These are phyloP conservation scores for Skeletonema menzelii DNA, from an alignment of 108 stramenopile genomes.

Conservation along the genomic window DNA sequence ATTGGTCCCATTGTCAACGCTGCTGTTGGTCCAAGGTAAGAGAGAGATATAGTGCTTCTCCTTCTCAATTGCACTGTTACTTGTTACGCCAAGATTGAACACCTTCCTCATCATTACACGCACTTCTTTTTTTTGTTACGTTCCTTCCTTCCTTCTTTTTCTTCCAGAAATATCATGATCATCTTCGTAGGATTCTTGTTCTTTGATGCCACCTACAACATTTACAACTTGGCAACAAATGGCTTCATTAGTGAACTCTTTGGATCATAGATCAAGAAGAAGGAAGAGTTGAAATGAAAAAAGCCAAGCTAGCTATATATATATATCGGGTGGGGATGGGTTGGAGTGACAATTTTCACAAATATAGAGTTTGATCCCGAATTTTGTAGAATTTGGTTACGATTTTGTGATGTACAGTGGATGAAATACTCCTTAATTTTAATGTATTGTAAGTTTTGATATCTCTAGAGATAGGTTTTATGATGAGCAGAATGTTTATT, in stretches of 20 bases:
- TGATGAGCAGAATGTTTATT: too few relatives aligned
- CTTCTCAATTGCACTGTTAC: too few relatives aligned
- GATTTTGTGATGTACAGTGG: not conserved
- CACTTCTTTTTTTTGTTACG: too few relatives aligned
- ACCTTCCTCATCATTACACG: too few relatives aligned
- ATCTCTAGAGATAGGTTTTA: too few relatives aligned
- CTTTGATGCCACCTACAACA: conserved; percentile 17
- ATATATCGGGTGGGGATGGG: too few relatives aligned
- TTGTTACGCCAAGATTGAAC: too few relatives aligned
- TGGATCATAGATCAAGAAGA: not conserved
- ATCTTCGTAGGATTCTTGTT: conserved; percentile 9
- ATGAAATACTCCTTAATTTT: not conserved
- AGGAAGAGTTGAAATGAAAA: not conserved
- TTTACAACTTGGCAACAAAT: conserved; percentile 6
- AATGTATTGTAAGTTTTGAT: not conserved
- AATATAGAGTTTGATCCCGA: not conserved
- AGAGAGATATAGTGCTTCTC: not conserved
- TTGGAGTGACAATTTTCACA: not conserved
- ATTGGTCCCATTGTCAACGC: conserved; percentile 13
- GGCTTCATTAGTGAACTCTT: conserved; percentile 1
- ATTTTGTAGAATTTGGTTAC: not conserved
- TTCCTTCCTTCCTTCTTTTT: too few relatives aligned
- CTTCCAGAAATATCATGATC: conserved; percentile 12
- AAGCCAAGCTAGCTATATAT: too few relatives aligned
- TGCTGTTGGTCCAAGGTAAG: conserved; percentile 17